Base-by-base conservation (phyloP, 169 alveolate species). In the Eimeria praecox region DNA sequence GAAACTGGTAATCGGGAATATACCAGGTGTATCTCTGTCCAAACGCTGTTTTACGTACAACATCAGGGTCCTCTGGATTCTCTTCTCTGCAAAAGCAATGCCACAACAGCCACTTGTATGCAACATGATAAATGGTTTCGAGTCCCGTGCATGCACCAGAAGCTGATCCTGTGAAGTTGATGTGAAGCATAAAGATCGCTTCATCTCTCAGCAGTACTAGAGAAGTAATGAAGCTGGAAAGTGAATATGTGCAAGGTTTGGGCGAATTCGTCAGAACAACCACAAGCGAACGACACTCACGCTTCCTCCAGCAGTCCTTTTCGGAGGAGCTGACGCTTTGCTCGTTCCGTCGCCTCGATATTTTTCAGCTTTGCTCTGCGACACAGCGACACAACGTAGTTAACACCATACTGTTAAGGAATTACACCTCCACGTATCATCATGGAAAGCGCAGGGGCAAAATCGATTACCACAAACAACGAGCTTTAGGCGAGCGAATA, bases 341-440 rank as follows among this genome's bases (percentile, higher is more conserved):
- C 97, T 62, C 88, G 87, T 80, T 95, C 97, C 38, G 97, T 95
- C 30, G 97, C 97, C 75, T 95, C 97, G 62, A 95, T 95, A 66
- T 95, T 95, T 92, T 95, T 95, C 86, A 95, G 90, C 91, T 95
- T 95, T 30, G 54, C 59, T 16, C 97, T 95, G 94, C 92, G 49
- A 27, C 54, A 44, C 73, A 83, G 9, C 54, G 52, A 20, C 89
- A 22, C 59, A 44, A 35, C 64, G 30, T 44, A 44, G 38, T 49
- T 46, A 38, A 78, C 20, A 27, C 27, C 35, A 18, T 78, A n/a
- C 10, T 59, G 42, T 2, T 12, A 33, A 33, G 5, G 35, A 1
- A 5, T 89, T 35, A n/a, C n/a, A n/a, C 22, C 30, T 16, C 62
- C 71, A 42, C 2, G 42, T 12, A 83, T 14, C 75, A 2, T 4